phyloP scores from a whole-genome alignment of 148 eudicot species.

The Cornus controversa region DNA sequence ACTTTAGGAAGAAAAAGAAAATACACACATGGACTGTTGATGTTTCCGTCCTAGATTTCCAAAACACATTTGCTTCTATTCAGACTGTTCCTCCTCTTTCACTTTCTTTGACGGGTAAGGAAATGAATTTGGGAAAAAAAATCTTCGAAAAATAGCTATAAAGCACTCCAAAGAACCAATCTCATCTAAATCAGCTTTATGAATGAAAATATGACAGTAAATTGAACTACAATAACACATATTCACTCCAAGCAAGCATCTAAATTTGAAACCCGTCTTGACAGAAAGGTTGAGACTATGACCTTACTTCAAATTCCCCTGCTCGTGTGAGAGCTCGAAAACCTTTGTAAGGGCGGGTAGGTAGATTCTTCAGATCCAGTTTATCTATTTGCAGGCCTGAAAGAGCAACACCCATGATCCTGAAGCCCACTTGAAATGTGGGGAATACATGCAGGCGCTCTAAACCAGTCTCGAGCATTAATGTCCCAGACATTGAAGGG shows the following conservation, averaged over 20 bases:
- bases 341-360: conserved; percentile 79
- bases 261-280: background rate
- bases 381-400: conserved; percentile 81
- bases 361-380: conserved; percentile 61
- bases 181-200: background rate
- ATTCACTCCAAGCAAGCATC: conserved; percentile 1
- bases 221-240: conserved; percentile 3
- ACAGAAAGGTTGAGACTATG: conserved; percentile 30
- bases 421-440: conserved; percentile 70
- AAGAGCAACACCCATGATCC: conserved; percentile 85
- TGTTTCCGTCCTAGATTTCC: no score
- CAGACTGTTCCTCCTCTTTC: no score
- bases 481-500: conserved; percentile 78
- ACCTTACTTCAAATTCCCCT: conserved; percentile 83
- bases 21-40: no score
- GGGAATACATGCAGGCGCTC: conserved; percentile 77
- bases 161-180: background rate
- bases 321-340: conserved; percentile 81
- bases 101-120: no score
- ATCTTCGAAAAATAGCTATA: background rate
- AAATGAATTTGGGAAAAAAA: no score
- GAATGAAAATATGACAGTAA: background rate
- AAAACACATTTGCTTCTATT: no score
- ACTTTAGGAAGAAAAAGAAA: no score
- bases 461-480: conserved; percentile 68